Conservation (phyloP, 768 basidiomycete species). For the Phaffia tasmanica region DNA sequence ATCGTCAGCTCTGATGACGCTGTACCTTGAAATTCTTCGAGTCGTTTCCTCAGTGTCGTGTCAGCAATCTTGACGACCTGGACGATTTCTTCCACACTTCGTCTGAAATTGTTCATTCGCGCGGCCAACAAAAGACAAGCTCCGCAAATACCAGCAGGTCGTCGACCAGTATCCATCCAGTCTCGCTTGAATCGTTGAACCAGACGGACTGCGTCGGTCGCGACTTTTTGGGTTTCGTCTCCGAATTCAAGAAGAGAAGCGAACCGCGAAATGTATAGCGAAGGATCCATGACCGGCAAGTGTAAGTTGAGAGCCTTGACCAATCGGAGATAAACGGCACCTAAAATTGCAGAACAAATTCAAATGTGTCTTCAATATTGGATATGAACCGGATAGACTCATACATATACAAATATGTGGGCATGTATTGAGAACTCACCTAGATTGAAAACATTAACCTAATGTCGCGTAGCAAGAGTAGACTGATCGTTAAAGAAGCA, state of each 20-base stretch:
- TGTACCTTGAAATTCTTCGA: conserved; percentile 89
- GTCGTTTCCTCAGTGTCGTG: conserved; percentile 76
- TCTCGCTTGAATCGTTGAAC: conserved; percentile 89
- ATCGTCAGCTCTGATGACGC: conserved; percentile 74
- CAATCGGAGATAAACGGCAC: conserved; percentile 88
- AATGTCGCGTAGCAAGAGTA: conserved; percentile 1
- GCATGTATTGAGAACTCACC: too few relatives aligned
- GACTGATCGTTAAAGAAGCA: too few relatives aligned
- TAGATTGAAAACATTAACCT: conserved; percentile 97
- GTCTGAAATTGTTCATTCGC: conserved; percentile 93
- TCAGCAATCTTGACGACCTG: conserved; percentile 99
- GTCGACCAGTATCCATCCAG: conserved; percentile 92
- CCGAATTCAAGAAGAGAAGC: conserved; percentile 91
- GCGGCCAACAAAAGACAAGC: conserved; percentile 89
- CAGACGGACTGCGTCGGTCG: conserved; percentile 83
- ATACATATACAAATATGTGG: not conserved
- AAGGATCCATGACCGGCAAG: conserved; percentile 76
- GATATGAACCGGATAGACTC: not conserved
- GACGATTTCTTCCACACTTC: conserved; percentile 88
- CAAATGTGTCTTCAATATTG: not conserved
- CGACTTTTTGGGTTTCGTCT: conserved; percentile 81
- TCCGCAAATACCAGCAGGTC: conserved; percentile 95
- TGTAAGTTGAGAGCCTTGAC: conserved; percentile 66
- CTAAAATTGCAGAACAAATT: not conserved
- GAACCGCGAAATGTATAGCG: conserved; percentile 92